phyloP scores from a whole-genome alignment of 768 basidiomycete genomes.

The Kwoniella europaea region DNA sequence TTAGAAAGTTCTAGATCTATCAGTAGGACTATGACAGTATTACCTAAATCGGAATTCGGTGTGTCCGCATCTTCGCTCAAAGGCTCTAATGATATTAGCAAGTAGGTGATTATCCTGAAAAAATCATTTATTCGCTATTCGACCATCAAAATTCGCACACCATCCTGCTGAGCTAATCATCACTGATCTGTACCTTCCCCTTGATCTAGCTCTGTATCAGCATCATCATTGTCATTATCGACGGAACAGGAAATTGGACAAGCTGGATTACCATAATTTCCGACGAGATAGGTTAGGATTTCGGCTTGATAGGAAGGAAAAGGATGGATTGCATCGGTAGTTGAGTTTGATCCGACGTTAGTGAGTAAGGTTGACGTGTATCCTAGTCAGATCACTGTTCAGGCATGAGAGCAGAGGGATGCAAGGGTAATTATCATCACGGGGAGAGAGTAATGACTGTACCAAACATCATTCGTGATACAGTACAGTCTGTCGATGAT shows the following conservation, averaged over 20 bases:
- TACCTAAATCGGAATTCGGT: background rate
- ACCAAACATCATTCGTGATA: background rate
- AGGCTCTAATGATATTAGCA: background rate
- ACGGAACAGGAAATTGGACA: slow-evolving; percentile 4
- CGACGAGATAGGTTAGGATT: background rate
- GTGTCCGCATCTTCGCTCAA: background rate
- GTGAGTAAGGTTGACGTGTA: background rate
- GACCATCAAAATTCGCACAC: background rate
- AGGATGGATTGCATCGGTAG: background rate
- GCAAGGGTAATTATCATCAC: background rate
- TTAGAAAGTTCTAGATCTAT: background rate
- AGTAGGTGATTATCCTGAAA: background rate
- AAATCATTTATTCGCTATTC: background rate
- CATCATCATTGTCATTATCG: background rate
- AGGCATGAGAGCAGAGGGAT: background rate
- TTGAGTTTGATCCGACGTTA: background rate
- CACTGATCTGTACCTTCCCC: slow-evolving; percentile 7
- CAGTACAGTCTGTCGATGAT: background rate
- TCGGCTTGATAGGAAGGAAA: background rate
- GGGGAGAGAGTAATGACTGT: background rate
- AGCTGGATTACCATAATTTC: background rate
- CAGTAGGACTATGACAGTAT: background rate
- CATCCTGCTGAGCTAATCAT: background rate
- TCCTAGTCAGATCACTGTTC: background rate
- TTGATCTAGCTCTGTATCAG: background rate